These are phyloP conservation scores for Hansfordia pulvinata DNA, from an alignment of 2,329 filamentous ascomycete species.

Conservation along the genomic window DNA sequence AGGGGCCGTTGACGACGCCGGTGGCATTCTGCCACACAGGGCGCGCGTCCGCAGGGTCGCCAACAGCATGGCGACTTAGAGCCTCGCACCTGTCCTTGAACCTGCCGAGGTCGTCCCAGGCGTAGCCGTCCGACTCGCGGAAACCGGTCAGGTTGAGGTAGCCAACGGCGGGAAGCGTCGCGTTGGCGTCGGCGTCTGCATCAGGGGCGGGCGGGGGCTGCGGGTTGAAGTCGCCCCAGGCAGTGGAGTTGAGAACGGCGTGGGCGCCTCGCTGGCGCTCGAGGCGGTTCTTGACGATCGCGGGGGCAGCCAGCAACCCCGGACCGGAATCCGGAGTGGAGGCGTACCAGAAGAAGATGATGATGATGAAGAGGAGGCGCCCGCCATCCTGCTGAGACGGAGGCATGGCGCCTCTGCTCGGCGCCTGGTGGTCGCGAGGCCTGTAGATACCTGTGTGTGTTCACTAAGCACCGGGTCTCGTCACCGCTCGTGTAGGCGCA, in stretches of 20 bases:
- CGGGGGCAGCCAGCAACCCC: constrained; percentile 26
- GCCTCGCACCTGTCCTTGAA: constrained; percentile 54
- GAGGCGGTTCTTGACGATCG: constrained; percentile 29
- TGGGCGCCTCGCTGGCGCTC: constrained; percentile 37
- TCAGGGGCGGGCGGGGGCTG: constrained; percentile 11
- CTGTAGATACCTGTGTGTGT: too few relatives aligned
- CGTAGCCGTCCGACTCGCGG: constrained; percentile 57
- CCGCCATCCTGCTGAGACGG: constrained; percentile 31
- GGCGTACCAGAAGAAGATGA: constrained; percentile 30
- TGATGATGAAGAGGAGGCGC: constrained; percentile 26
- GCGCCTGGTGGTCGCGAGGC: too few relatives aligned
- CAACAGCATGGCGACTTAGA: constrained; percentile 39
- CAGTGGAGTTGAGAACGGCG: constrained; percentile 37
- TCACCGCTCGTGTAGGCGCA: too few relatives aligned
- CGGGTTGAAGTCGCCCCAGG: constrained; percentile 48
- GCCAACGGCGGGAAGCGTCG: constrained; percentile 16
- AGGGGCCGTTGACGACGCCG: constrained; percentile 63
- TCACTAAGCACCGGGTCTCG: too few relatives aligned
- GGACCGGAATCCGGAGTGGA: constrained; percentile 24
- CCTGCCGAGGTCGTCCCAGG: constrained; percentile 58
- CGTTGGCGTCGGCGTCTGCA: constrained; percentile 14
- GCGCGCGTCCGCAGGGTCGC: constrained; percentile 24
- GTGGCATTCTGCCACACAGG: constrained; percentile 67
- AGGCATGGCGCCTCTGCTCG: constrained; percentile 28
- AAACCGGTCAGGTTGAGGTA: constrained; percentile 69